phyloP scores from a whole-genome alignment of 805 yeast genomes.

The Wickerhamomyces tratensis region DNA sequence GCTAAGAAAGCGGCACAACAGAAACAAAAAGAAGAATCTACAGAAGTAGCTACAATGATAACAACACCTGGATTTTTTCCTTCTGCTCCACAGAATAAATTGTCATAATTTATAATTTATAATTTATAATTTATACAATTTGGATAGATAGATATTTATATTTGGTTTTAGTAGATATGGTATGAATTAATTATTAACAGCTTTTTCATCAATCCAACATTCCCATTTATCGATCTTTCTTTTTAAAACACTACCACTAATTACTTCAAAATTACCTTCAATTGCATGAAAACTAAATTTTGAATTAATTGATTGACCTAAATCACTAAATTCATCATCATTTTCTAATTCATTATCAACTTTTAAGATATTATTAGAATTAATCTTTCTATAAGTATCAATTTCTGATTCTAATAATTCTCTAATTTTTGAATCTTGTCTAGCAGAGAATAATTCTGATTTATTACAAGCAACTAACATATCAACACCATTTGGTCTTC shows the following conservation, averaged over 20 bases:
- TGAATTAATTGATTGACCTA: conserved; percentile 27
- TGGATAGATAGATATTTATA: too few relatives aligned
- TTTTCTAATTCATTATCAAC: conserved; percentile 21
- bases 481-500: conserved; percentile 59
- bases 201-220: conserved; percentile 72
- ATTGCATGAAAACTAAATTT: conserved; percentile 57
- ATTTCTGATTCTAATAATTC: conserved; percentile 56
- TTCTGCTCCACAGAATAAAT: conserved; percentile 12
- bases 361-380: conserved; percentile 26
- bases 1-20: not conserved
- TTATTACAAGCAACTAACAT: conserved; percentile 77
- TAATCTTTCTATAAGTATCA: conserved; percentile 40
- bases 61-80: conserved; percentile 28
- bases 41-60: conserved; percentile 9
- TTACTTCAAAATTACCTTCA: conserved; percentile 64
- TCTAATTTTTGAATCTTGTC: conserved; percentile 56
- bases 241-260: conserved; percentile 64
- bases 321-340: conserved; percentile 34
- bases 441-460: conserved; percentile 73
- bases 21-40: conserved; percentile 10
- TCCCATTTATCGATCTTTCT: conserved; percentile 50
- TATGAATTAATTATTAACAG: conserved; percentile 37
- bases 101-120: too few relatives aligned
- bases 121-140: too few relatives aligned
- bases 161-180: too few relatives aligned